A percentile compares a stretch with the other conserved stretches of the same genome.
Evolutionary conservation across 148 eudicot species (phyloP).

Genomic region (Heliosperma pusillum): DNA sequence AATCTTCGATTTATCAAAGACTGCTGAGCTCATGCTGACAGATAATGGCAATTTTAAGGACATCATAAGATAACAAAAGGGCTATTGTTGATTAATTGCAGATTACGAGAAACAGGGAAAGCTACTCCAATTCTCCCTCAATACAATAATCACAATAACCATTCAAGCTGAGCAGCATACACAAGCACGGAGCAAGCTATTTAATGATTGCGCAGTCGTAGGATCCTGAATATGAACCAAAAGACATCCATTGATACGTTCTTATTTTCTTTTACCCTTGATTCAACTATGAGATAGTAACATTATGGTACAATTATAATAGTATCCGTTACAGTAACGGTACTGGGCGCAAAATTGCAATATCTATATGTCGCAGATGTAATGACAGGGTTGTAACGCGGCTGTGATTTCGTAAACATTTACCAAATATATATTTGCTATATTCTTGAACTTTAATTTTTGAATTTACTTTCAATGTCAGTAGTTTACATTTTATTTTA

Average conservation of each 20-base stretch:
- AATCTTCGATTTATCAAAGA: slow-evolving; percentile 16
- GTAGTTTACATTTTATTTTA: background rate
- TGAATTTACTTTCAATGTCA: background rate
- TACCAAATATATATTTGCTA: background rate
- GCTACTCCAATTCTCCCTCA: background rate
- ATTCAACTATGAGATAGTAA: background rate
- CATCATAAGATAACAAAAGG: slow-evolving; percentile 5
- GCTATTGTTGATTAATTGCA: background rate
- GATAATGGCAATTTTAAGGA: slow-evolving; percentile 7
- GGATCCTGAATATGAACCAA: background rate
- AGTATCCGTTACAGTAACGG: background rate
- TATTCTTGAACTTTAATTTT: background rate
- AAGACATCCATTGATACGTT: background rate
- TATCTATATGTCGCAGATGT: background rate
- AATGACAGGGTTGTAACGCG: background rate
- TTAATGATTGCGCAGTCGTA: background rate
- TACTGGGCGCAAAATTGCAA: background rate
- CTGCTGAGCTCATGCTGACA: slow-evolving; percentile 12
- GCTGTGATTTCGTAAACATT: background rate
- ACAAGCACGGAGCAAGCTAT: background rate
- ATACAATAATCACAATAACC: background rate
- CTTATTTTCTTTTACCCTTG: background rate
- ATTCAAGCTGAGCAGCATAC: background rate
- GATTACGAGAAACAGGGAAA: slow-evolving; percentile 3
- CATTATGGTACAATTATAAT: background rate